Base-by-base conservation (phyloP, 2,329 filamentous ascomycete species). In the Fusarium armeniacum region DNA sequence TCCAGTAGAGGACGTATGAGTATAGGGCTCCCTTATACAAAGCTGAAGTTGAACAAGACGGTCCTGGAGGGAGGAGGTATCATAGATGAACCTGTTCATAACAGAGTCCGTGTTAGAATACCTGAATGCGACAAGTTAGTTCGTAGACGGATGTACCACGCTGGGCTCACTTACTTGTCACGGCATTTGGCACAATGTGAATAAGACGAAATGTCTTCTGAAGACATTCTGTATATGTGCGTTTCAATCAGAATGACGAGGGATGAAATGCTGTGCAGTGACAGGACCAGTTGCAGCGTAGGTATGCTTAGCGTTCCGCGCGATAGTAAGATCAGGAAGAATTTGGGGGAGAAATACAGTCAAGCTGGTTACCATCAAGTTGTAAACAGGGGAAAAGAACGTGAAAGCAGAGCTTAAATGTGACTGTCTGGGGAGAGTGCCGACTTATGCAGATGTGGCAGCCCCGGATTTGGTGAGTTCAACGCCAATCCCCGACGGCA, bases 71-170 rank as follows among this genome's bases (percentile, higher is more conserved):
- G 61, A 63, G 4, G 45, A 61, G 0, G 43, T 55, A 28, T 72
- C 63, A 10, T 69, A 50, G 26, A 73, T 52, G 28, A 62, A 73
- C 16, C 38, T 46, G 0, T 49, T 28, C 8, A 73, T 52, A 51
- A 69, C 61, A 5, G 2, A 24, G 5, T 10, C 2, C 13, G 30
- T 16, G 15, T 30, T 26, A 30, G 10, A 28, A 15, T 20, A 9
- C 24, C 62, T 67, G n/a, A 6, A 3, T 9, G 16, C 4, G 11
- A 40, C 7, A 22, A 16, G 35, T 65, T 43, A 65, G 54, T 11
- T 28, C 32, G 20, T 12, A 28, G 18, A 12, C 16, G 12, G 32
- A 16, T 2, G 9, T 30, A 8, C 8, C 2, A 26, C 5, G 12
- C 26, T 26, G 49, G 13, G 26, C 12, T 13, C 7, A 53, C 41